phyloP scores from a whole-genome alignment of 1,284 basidiomycete species.

The Ustilago xerochloae region DNA sequence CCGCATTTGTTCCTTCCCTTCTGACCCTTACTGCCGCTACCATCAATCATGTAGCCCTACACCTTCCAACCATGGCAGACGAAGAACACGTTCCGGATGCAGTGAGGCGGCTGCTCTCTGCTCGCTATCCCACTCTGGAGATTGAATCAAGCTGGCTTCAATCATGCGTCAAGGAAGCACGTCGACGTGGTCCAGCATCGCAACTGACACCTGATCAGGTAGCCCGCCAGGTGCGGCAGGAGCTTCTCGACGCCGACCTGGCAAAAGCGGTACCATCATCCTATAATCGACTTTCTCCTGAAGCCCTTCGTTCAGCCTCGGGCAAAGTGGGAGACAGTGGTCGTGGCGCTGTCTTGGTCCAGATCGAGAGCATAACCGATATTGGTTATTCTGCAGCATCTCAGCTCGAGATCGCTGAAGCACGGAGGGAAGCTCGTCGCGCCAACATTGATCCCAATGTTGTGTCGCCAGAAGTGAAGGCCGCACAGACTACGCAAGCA shows the following conservation, averaged over 20 bases:
- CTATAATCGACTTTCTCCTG: slow-evolving; percentile 6
- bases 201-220: slow-evolving; percentile 18
- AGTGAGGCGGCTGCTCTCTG: slow-evolving; percentile 34
- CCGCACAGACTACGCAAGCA: slow-evolving; percentile 71
- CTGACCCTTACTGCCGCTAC: neutral
- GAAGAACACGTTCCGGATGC: slow-evolving; percentile 10
- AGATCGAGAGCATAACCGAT: slow-evolving; percentile 46
- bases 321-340: slow-evolving; percentile 22
- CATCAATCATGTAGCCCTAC: slow-evolving; percentile 20
- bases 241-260: slow-evolving; percentile 36
- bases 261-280: slow-evolving; percentile 7
- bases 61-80: slow-evolving; percentile 4
- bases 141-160: slow-evolving; percentile 31
- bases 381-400: slow-evolving; percentile 36
- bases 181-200: slow-evolving; percentile 1
- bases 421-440: slow-evolving; percentile 30
- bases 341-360: slow-evolving; percentile 20
- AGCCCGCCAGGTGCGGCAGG: slow-evolving; percentile 30
- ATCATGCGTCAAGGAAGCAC: slow-evolving; percentile 18
- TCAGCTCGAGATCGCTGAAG: slow-evolving; percentile 47
- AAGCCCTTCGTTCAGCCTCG: neutral
- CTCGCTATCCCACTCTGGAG: slow-evolving; percentile 41
- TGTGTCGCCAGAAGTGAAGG: slow-evolving; percentile 12
- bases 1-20: slow-evolving; percentile 1
- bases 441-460: slow-evolving; percentile 37